Conservation (phyloP, 768 basidiomycete genomes). For the Botryobasidium botryosum region DNA sequence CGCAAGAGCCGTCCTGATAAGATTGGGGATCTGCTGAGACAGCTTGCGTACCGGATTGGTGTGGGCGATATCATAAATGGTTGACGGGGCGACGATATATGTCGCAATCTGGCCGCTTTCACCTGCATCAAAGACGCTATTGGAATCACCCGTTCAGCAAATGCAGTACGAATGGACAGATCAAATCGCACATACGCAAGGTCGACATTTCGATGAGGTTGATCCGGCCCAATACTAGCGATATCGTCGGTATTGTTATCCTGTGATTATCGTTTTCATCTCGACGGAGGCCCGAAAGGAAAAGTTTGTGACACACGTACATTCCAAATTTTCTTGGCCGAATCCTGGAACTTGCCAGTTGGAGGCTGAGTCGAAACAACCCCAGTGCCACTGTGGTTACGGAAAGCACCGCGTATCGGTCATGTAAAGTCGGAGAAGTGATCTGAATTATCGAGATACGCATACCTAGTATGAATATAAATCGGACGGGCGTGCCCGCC, state of each 20-base stretch:
- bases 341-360: constrained; percentile 12
- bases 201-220: constrained; percentile 17
- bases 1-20: constrained; percentile 11
- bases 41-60: constrained; percentile 11
- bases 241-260: constrained; percentile 16
- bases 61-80: constrained; percentile 13
- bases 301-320: too few species aligned
- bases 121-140: constrained; percentile 15
- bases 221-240: constrained; percentile 10
- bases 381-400: constrained; percentile 10
- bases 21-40: constrained; percentile 15
- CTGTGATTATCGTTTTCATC: too few species aligned
- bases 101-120: constrained; percentile 9
- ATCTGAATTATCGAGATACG: too few species aligned
- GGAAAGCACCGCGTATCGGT: not conserved
- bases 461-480: constrained; percentile 16
- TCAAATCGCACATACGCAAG: constrained; percentile 12
- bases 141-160: too few species aligned
- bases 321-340: constrained; percentile 16
- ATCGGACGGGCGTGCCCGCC: constrained; percentile 13
- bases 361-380: constrained; percentile 10
- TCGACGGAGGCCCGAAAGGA: too few species aligned
- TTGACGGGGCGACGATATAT: constrained; percentile 18
- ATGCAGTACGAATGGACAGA: not conserved
- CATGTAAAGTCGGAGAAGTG: not conserved